Conservation (phyloP, 2,329 filamentous ascomycete species). For the Calonectria montana region DNA sequence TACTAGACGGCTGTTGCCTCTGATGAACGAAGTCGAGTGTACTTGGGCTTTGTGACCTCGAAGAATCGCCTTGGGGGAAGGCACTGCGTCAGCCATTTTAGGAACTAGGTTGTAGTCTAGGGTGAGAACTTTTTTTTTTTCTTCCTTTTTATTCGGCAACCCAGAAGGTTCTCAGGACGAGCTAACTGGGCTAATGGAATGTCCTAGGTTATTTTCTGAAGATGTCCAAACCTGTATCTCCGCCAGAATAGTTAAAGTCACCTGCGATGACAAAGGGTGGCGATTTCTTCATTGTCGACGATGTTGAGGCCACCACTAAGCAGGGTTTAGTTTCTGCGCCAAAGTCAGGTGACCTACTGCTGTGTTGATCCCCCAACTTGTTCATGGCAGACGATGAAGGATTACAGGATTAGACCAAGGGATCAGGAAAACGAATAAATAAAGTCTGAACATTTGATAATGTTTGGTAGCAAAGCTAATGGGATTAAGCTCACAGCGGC, state of each 20-base stretch:
- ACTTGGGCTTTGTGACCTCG: constrained; percentile 87
- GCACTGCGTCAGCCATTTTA: constrained; percentile 44
- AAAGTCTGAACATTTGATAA: too few relatives aligned
- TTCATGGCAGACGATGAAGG: not conserved
- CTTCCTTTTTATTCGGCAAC: not conserved
- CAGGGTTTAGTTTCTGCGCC: not conserved
- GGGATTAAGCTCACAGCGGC: too few relatives aligned
- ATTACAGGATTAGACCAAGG: too few relatives aligned
- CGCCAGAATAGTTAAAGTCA: not conserved
- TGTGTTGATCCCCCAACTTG: not conserved
- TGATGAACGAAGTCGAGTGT: constrained; percentile 80
- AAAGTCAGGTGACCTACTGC: not conserved
- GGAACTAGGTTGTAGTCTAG: not conserved
- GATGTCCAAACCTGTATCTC: not conserved
- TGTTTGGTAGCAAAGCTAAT: too few relatives aligned
- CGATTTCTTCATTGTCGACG: not conserved
- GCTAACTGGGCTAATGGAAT: not conserved
- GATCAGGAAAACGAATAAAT: too few relatives aligned
- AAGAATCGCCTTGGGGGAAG: constrained; percentile 71
- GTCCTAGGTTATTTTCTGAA: too few relatives aligned
- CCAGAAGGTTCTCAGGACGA: too few relatives aligned
- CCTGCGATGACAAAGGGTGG: not conserved
- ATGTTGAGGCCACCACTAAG: not conserved
- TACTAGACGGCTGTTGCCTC: constrained; percentile 78
- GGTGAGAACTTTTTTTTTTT: not conserved